phyloP scores from a whole-genome alignment of 768 basidiomycete species.

The Amanita subjunquillea region DNA sequence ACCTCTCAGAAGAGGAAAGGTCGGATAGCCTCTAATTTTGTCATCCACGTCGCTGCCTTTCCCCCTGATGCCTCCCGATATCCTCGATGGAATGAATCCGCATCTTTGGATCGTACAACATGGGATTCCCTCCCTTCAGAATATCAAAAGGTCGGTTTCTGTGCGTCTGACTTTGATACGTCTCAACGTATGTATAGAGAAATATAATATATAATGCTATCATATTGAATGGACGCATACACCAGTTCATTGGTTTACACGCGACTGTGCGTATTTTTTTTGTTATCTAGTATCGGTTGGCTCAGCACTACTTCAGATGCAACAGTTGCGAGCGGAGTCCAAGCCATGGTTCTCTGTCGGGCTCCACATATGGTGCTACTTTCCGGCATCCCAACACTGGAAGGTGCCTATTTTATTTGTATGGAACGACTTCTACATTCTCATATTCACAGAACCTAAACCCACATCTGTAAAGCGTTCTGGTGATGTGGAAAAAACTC shows the following conservation, averaged over 20 bases:
- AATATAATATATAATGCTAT: constrained; percentile 50
- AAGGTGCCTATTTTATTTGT: constrained; percentile 9
- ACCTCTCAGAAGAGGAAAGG: constrained; percentile 11
- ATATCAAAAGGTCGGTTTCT: constrained; percentile 43
- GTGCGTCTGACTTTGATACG: neutral
- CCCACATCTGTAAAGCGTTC: constrained; percentile 29
- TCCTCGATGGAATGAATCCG: constrained; percentile 43
- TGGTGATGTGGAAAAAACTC: constrained; percentile 28
- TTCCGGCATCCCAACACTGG: constrained; percentile 32
- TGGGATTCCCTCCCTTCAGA: constrained; percentile 57
- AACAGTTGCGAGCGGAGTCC: constrained; percentile 18
- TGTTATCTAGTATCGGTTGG: neutral
- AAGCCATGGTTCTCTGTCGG: constrained; percentile 49
- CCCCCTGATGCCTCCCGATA: constrained; percentile 42
- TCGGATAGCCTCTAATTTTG: constrained; percentile 22
- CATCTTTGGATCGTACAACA: constrained; percentile 35
- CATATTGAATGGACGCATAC: constrained; percentile 28
- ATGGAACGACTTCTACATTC: neutral
- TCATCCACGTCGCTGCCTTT: constrained; percentile 53
- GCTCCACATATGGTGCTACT: constrained; percentile 35
- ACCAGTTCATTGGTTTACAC: constrained; percentile 42
- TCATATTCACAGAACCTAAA: neutral
- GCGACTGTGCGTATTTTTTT: constrained; percentile 25
- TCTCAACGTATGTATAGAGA: constrained; percentile 27
- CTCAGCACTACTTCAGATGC: constrained; percentile 1